phyloP scores from a whole-genome alignment of 176 grass and related monocot genomes.

The Oryza officinalis region DNA sequence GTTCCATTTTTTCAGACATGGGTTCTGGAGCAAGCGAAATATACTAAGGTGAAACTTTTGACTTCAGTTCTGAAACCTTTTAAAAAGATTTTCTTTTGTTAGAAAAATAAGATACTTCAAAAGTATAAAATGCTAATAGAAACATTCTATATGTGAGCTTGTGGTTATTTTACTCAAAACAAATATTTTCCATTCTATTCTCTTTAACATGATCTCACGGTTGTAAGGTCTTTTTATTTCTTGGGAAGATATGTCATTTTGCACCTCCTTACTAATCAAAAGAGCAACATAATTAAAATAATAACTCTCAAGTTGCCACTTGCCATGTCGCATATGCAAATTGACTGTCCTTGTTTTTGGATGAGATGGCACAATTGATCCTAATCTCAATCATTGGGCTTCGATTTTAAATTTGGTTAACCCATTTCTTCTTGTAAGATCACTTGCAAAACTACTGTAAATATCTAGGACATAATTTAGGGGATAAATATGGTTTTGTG shows the following conservation, averaged over 20 bases:
- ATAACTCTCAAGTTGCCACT: not conserved
- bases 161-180: not conserved
- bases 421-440: not conserved
- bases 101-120: not conserved
- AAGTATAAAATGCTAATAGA: constrained; percentile 23
- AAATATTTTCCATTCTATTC: not conserved
- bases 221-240: not conserved
- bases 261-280: not conserved
- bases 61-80: constrained; percentile 9
- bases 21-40: constrained; percentile 86
- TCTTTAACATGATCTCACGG: not conserved
- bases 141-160: not conserved
- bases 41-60: constrained; percentile 67
- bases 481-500: not conserved
- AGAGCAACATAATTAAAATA: not conserved
- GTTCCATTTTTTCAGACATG: constrained; percentile 65
- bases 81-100: not conserved
- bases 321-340: not conserved
- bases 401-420: not conserved
- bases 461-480: not conserved
- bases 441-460: not conserved
- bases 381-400: not conserved
- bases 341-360: not conserved
- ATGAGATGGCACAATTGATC: not conserved
- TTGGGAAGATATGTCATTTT: not conserved